These are phyloP conservation scores for Lyophyllum atratum DNA, from an alignment of 768 basidiomycete species.

Conservation along the genomic window DNA sequence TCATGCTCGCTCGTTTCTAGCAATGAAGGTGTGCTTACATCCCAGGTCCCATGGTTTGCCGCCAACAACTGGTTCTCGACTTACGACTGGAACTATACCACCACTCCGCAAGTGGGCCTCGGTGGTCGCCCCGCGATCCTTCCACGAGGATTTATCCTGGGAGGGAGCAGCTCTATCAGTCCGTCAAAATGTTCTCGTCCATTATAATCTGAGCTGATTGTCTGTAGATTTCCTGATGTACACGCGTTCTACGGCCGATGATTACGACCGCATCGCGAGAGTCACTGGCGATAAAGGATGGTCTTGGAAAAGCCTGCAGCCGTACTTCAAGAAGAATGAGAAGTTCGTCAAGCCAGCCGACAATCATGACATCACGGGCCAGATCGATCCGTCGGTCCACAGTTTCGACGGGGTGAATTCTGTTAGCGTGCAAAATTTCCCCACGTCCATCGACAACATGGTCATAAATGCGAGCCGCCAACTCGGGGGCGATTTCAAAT, in stretches of 20 bases:
- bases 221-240: neutral
- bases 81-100: slow-evolving; percentile 39
- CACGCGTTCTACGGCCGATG: slow-evolving; percentile 7
- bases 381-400: slow-evolving; percentile 32
- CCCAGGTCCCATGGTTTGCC: slow-evolving; percentile 18
- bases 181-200: slow-evolving; percentile 3
- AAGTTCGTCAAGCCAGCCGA: slow-evolving; percentile 27
- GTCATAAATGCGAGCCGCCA: slow-evolving; percentile 17
- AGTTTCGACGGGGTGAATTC: slow-evolving; percentile 18
- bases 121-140: slow-evolving; percentile 26
- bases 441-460: slow-evolving; percentile 18
- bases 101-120: slow-evolving; percentile 30
- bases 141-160: slow-evolving; percentile 30
- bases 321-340: slow-evolving; percentile 30
- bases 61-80: slow-evolving; percentile 10
- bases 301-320: slow-evolving; percentile 31
- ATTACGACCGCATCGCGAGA: slow-evolving; percentile 31
- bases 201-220: neutral
- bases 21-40: slow-evolving; percentile 14
- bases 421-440: slow-evolving; percentile 27
- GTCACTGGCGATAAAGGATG: slow-evolving; percentile 31
- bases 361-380: slow-evolving; percentile 30
- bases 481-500: slow-evolving; percentile 25
- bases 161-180: slow-evolving; percentile 35
- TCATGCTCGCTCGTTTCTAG: slow-evolving; percentile 2